Evolutionary conservation across 1,284 basidiomycete genomes (phyloP).

Genomic region (Xerocomus minutiporus): DNA sequence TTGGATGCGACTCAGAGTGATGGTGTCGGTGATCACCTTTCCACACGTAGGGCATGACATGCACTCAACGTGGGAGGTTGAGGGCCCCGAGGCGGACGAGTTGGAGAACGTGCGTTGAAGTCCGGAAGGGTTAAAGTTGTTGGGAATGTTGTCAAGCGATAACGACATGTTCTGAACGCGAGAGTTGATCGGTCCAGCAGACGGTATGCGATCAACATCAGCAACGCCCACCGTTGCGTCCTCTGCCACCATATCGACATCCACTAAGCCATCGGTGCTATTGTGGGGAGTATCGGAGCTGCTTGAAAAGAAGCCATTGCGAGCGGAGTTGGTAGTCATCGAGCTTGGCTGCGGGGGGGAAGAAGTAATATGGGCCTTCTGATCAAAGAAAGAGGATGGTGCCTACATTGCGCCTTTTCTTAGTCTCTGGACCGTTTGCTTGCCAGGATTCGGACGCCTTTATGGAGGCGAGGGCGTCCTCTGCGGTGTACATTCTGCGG

Average conservation of each 20-base stretch:
- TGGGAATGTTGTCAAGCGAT: slow-evolving; percentile 42
- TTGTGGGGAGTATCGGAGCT: slow-evolving; percentile 16
- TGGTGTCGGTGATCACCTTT: slow-evolving; percentile 38
- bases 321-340: slow-evolving; percentile 13
- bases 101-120: slow-evolving; percentile 23
- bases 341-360: slow-evolving; percentile 26
- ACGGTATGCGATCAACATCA: slow-evolving; percentile 20
- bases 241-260: slow-evolving; percentile 31
- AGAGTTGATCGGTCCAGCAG: slow-evolving; percentile 26
- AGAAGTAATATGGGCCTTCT: slow-evolving; percentile 22
- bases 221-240: slow-evolving; percentile 30
- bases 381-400: slow-evolving; percentile 24
- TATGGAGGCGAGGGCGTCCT: slow-evolving; percentile 42
- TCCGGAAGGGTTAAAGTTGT: slow-evolving; percentile 34
- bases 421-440: slow-evolving; percentile 39
- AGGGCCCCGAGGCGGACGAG: slow-evolving; percentile 39
- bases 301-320: slow-evolving; percentile 24
- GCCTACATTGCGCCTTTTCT: slow-evolving; percentile 48
- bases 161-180: slow-evolving; percentile 35
- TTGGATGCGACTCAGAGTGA: slow-evolving; percentile 34
- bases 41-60: slow-evolving; percentile 49
- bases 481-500: slow-evolving; percentile 58
- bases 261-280: slow-evolving; percentile 10
- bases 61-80: slow-evolving; percentile 39
- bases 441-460: slow-evolving; percentile 38